These are phyloP conservation scores for Cyclotella atomus DNA, from an alignment of 108 stramenopile species.

Conservation along the genomic window DNA sequence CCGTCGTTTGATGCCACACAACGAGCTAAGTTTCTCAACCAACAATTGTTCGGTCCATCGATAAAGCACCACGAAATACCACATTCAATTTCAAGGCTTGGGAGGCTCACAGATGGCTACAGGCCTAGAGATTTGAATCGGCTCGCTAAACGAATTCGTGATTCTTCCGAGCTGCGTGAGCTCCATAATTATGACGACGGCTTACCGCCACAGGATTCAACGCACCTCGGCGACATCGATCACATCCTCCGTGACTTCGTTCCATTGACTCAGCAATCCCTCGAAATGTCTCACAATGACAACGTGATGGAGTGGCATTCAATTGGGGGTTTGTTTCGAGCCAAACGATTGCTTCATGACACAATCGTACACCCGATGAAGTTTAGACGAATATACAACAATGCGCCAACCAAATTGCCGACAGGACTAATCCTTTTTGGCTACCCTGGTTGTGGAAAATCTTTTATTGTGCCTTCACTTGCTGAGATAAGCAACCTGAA, in stretches of 20 bases:
- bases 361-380: slow-evolving; percentile 70
- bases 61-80: slow-evolving; percentile 8
- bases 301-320: slow-evolving; percentile 55
- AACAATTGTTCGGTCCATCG: background rate
- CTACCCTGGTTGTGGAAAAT: slow-evolving; percentile 83
- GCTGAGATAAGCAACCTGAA: slow-evolving; percentile 85
- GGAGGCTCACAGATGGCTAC: slow-evolving; percentile 59
- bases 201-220: background rate
- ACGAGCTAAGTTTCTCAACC: slow-evolving; percentile 27
- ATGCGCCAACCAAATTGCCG: slow-evolving; percentile 70
- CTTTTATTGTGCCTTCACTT: slow-evolving; percentile 85
- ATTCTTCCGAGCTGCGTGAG: slow-evolving; percentile 30
- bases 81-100: slow-evolving; percentile 32
- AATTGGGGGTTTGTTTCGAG: slow-evolving; percentile 78
- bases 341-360: slow-evolving; percentile 63
- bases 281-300: slow-evolving; percentile 27
- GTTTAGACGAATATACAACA: slow-evolving; percentile 69
- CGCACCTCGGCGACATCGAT: slow-evolving; percentile 31
- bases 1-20: slow-evolving; percentile 40
- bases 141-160: slow-evolving; percentile 47
- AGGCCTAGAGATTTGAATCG: slow-evolving; percentile 64
- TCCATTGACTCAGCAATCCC: slow-evolving; percentile 51
- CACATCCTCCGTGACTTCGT: slow-evolving; percentile 34
- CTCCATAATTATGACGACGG: slow-evolving; percentile 1
- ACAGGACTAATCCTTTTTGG: slow-evolving; percentile 83